Base-by-base conservation (phyloP, 2,329 filamentous ascomycete genomes). In the Talaromyces sp. region DNA sequence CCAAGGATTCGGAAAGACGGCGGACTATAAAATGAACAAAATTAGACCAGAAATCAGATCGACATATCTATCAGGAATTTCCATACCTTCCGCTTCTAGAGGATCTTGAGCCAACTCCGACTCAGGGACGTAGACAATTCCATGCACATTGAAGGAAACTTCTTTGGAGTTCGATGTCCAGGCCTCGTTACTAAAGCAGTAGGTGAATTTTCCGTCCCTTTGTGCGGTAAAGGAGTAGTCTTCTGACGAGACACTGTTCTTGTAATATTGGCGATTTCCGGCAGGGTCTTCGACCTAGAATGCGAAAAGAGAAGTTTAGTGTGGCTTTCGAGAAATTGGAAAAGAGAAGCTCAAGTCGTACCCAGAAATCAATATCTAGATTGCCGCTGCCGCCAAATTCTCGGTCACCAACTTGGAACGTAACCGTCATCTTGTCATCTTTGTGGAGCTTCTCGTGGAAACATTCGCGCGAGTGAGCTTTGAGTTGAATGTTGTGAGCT, bases 151-250 rank as follows among this genome's bases (percentile, higher is more conserved):
- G 88, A 99, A 99, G 65, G 92, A 96, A 63, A 99, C 94, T 80
- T 99, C 95, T 82, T 99, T 99, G 77, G 88, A 96, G 79, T 92
- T 92, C 66, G 93, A 93, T 66, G 92, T 91, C 93, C 94, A 99
- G 79, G 95, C 90, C 84, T 98, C 94, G 81, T 99, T 99, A 81
- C 95, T 96, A 83, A 99, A 99, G 88, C 95, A 99, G 88, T 99
- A 99, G 65, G 87, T 84, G 83, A 91, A 97, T 81, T 91, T 93
- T 70, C 95, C 95, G 78, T 99, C 93, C 75, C 88, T 82, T 72
- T 85, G 83, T 61, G 95, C 93, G 45, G 88, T 90, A 81, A 99
- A 98, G 66, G 91, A 91, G 83, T 96, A 92, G 80, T 98, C 94
- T 76, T 95, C 95, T 72, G 91, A 93, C 68, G 93, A 93, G 67